Percentiles rank a stretch among this genome's conserved stretches.
phyloP scores from a whole-genome alignment of 768 basidiomycete species.

The Lenzites betulinus region DNA sequence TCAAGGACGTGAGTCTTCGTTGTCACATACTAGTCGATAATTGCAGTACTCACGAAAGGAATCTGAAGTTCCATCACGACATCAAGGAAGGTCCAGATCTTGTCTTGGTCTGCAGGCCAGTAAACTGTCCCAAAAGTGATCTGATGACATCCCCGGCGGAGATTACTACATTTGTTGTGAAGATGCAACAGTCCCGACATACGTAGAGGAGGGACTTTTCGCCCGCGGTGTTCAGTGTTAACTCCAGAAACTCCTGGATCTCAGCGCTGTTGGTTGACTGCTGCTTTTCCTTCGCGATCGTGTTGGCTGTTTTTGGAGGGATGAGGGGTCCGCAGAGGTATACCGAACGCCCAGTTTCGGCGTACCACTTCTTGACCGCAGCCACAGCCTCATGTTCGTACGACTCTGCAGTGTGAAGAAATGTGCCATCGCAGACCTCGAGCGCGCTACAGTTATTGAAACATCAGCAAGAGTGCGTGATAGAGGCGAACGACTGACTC shows the following conservation, averaged over 20 bases:
- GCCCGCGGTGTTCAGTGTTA: conserved; percentile 19
- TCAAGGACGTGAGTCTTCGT: too few species aligned
- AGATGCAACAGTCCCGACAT: neutral
- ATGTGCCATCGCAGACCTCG: conserved; percentile 17
- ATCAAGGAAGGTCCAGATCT: conserved; percentile 24
- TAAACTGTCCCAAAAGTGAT: conserved; percentile 23
- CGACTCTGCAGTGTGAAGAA: conserved; percentile 16
- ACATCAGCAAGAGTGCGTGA: neutral
- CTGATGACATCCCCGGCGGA: conserved; percentile 3
- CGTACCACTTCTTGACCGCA: conserved; percentile 17
- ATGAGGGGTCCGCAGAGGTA: conserved; percentile 25
- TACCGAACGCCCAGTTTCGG: conserved; percentile 13
- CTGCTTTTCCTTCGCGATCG: conserved; percentile 11
- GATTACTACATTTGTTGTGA: too few species aligned
- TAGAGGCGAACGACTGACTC: neutral
- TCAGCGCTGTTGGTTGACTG: conserved; percentile 12
- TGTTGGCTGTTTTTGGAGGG: neutral
- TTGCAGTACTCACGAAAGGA: conserved; percentile 21
- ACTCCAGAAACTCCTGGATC: conserved; percentile 24
- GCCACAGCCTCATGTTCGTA: conserved; percentile 26
- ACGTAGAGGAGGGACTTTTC: conserved; percentile 20
- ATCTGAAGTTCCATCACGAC: conserved; percentile 21
- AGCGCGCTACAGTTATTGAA: neutral
- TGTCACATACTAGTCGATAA: neutral
- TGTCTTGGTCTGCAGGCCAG: conserved; percentile 24